A percentile compares a stretch with the other conserved stretches of the same genome.
phyloP scores from a whole-genome alignment of 805 yeast species.

The Starmera amethionina region DNA sequence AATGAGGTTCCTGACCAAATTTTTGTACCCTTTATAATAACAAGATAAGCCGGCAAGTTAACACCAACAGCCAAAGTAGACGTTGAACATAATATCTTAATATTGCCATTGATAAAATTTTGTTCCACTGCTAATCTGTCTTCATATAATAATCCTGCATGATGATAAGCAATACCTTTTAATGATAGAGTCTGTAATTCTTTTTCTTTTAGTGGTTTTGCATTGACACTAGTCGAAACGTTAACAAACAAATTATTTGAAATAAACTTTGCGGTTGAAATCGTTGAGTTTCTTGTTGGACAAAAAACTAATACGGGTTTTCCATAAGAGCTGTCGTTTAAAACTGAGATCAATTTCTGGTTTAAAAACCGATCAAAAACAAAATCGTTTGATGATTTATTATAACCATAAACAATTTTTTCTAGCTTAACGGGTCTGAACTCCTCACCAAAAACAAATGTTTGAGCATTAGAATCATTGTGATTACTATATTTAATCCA shows the following conservation, averaged over 20 bases:
- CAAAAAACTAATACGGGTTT: slow-evolving; percentile 44
- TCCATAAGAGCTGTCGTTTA: slow-evolving; percentile 26
- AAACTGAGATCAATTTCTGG: slow-evolving; percentile 28
- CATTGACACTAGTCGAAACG: not conserved
- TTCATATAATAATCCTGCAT: slow-evolving; percentile 42
- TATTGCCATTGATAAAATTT: slow-evolving; percentile 30
- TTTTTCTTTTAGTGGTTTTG: slow-evolving; percentile 15
- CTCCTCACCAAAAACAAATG: slow-evolving; percentile 35
- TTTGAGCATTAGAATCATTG: slow-evolving; percentile 20
- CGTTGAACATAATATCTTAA: slow-evolving; percentile 42
- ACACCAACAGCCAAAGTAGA: slow-evolving; percentile 55
- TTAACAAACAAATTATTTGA: slow-evolving; percentile 8
- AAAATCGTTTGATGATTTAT: slow-evolving; percentile 31
- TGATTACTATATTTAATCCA: slow-evolving; percentile 28
- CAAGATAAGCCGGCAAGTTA: slow-evolving; percentile 51
- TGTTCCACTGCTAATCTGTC: slow-evolving; percentile 40
- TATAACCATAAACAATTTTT: slow-evolving; percentile 34
- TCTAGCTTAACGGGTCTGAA: slow-evolving; percentile 35
- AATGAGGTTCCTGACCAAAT: slow-evolving; percentile 42
- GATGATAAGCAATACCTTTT: slow-evolving; percentile 43
- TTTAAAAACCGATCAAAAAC: slow-evolving; percentile 37
- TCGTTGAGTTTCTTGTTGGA: slow-evolving; percentile 40
- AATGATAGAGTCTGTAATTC: slow-evolving; percentile 15
- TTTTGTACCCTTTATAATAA: slow-evolving; percentile 52
- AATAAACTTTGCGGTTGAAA: slow-evolving; percentile 35